Conservation (phyloP, 2,329 filamentous ascomycete genomes). For the Madurella fahalii region DNA sequence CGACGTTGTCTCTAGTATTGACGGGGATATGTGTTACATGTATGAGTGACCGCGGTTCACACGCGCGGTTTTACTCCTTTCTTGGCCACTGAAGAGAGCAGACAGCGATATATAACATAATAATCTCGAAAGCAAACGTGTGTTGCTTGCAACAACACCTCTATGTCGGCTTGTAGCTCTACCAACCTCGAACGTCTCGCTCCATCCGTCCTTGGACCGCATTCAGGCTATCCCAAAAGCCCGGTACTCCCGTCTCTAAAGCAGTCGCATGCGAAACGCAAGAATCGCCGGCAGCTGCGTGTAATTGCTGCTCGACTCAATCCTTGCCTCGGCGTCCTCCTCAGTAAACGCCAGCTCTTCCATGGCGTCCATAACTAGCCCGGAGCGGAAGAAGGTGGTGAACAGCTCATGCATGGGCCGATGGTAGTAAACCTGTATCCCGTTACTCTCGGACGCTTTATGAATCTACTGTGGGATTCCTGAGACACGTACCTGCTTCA, state of each 20-base stretch:
- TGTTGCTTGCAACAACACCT: too few relatives aligned
- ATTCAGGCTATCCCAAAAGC: too few relatives aligned
- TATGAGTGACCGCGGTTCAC: slow-evolving; percentile 19
- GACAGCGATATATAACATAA: not conserved
- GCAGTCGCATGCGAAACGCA: slow-evolving; percentile 30
- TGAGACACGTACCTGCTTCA: slow-evolving; percentile 31
- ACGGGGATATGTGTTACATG: slow-evolving; percentile 29
- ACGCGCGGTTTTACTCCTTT: not conserved
- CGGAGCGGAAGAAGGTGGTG: slow-evolving; percentile 38
- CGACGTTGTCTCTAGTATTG: slow-evolving; percentile 28
- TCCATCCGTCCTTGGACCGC: too few relatives aligned
- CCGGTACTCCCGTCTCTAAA: not conserved
- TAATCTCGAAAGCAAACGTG: not conserved
- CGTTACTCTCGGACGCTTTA: not conserved
- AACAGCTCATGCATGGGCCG: slow-evolving; percentile 44
- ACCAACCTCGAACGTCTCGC: too few relatives aligned
- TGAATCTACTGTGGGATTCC: too few relatives aligned
- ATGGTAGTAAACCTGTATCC: slow-evolving; percentile 38
- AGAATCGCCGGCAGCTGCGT: slow-evolving; percentile 36
- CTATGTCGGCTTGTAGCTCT: too few relatives aligned
- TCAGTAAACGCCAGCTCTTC: slow-evolving; percentile 44
- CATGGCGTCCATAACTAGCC: slow-evolving; percentile 42
- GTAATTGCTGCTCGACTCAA: slow-evolving; percentile 38
- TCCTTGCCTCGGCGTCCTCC: slow-evolving; percentile 30
- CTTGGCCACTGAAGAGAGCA: not conserved